A percentile compares a stretch with the other conserved stretches of the same genome.
Evolutionary conservation across 176 grass and related monocot species (phyloP).

Genomic region (Hordeum marinum): DNA sequence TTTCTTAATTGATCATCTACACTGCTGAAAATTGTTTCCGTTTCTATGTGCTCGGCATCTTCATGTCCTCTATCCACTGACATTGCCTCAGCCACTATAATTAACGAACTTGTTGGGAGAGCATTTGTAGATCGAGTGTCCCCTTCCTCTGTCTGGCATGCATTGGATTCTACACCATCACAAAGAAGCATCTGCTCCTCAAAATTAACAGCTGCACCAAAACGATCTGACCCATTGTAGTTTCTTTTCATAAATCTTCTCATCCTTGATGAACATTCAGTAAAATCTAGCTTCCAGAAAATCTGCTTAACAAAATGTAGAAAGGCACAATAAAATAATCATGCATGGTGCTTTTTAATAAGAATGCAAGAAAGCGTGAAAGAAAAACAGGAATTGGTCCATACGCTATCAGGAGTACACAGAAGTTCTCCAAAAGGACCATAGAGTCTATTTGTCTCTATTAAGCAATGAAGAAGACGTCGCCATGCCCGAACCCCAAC

Average conservation of each 20-base stretch:
- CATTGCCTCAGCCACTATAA: constrained; percentile 61
- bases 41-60: constrained; percentile 52
- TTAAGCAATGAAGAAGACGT: constrained; percentile 65
- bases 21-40: constrained; percentile 44
- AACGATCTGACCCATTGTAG: constrained; percentile 69
- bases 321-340: constrained; percentile 10
- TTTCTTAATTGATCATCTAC: constrained; percentile 55
- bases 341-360: constrained; percentile 22
- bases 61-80: constrained; percentile 60
- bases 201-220: constrained; percentile 55
- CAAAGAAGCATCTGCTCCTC: constrained; percentile 55
- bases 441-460: constrained; percentile 68
- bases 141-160: constrained; percentile 29
- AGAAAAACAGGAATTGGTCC: constrained; percentile 24
- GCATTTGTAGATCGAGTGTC: constrained; percentile 32
- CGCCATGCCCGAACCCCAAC: constrained; percentile 62
- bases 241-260: constrained; percentile 96
- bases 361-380: constrained; percentile 5
- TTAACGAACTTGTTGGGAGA: constrained; percentile 59
- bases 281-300: constrained; percentile 85
- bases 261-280: constrained; percentile 82
- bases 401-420: constrained; percentile 59
- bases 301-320: constrained; percentile 32
- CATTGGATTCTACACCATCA: constrained; percentile 39
- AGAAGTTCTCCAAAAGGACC: constrained; percentile 74